Evolutionary conservation across 306 rosid genomes (phyloP), one percentile per base, ranked within the genome.

Genomic region (Echinosophora koreensis): DNA sequence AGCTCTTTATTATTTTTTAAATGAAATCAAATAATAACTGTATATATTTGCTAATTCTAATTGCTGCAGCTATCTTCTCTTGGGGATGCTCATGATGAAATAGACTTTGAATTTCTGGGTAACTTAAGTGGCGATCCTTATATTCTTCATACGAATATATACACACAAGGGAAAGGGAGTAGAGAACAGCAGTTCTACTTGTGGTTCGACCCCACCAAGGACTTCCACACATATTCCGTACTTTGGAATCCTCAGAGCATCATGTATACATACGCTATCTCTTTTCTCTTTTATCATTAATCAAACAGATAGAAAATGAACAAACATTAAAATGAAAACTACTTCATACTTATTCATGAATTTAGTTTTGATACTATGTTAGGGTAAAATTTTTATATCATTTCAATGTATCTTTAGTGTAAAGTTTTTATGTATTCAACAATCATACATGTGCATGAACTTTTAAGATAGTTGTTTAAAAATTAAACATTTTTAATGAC

Each of bases 131-230:
- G 92, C 13, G 88, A 90, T 42, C 94, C 95, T 12, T 90, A 90
- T 79, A 86, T 74, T 79, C 78, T 90, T 10, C 95, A 90, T 50
- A 90, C 92, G 4, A 90, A 90, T 3, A 28, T 89, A 47, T 86
- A 61, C 61, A 72, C 90, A 3, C 80, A 84, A 82, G 94, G 94
- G 64, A 82, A 87, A 65, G 94, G 91, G 5, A 75, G 80, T 18
- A 82, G 88, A 76, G 94, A 89, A 75, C 94, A 89, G 30, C 91
- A 87, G 10, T 86, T 89, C 68, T 72, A 89, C 22, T 72, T 89
- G 32, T 89, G 94, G 95, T 90, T 90, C 72, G 92, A 90, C 80
- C 95, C 95, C 58, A 90, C 92, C 70, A 76, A 78, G 16, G 86
- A 86, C 83, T 90, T 90, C 81, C 95, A 90, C 85, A 88, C 90